Base-by-base conservation (phyloP, 148 eudicot genomes). In the Cornus kousa region DNA sequence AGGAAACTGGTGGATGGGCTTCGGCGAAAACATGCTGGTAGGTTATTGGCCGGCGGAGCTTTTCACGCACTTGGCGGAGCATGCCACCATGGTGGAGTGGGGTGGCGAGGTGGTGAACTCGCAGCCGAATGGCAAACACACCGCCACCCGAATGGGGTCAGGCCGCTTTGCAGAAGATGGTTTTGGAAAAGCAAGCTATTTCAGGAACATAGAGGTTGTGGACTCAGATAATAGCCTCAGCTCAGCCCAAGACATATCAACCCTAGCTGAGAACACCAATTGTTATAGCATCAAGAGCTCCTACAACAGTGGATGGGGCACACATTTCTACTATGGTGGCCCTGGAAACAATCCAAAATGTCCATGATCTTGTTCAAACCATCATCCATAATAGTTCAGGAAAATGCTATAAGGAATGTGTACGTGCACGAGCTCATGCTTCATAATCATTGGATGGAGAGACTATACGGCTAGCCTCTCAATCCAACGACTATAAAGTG, bases 21-120 rank as follows among this genome's bases (percentile, higher is more conserved):
- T 96, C 72, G 97, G 99, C 10, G 98, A 91, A 8, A 88, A 75
- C 73, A 88, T 82, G 28, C 82, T 96, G 73, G 98, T 96, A 57
- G 99, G 99, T 55, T 93, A 93, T 33, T 93, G 99, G 99, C 99
- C 99, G 11, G 85, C 95, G 14, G 97, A 92, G 83, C 81, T 96
- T 4, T 96, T 96, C 87, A 92, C 95, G 0, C 98, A 96, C 84
- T 75, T 96, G 64, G 88, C 93, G 0, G 92, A 91, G 31, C 89
- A 91, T 31, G 99, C 99, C 72, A 97, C 99, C 13, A 94, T 92
- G 99, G 99, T 97, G 7, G 99, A 97, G 82, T 97, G 98, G 98
- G 99, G 99, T 0, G 99, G 99, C 1, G 99, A 97, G 81, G 85
- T 97, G 40, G 99, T 97, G 16, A 94, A 97, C 83, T 87, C 95